phyloP scores from a whole-genome alignment of 495 filamentous ascomycete species.

The Tetracladium marchalianum region DNA sequence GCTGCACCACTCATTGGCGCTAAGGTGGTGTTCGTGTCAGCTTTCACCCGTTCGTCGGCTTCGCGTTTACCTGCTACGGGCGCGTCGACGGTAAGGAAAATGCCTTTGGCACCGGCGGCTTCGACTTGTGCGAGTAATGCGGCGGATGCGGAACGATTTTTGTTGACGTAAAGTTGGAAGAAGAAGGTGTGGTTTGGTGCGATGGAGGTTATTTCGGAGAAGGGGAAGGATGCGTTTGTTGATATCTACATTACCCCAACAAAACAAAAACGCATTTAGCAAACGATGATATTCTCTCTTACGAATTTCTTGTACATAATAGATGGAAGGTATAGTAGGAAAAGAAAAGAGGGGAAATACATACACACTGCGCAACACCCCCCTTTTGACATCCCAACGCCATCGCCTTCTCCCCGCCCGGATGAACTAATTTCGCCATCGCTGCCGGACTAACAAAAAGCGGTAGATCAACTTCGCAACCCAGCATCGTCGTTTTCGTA shows the following conservation, averaged over 20 bases:
- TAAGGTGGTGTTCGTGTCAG: constrained; percentile 39
- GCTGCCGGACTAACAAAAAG: constrained; percentile 62
- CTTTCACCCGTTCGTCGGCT: constrained; percentile 43
- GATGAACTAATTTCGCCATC: constrained; percentile 59
- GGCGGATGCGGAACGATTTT: constrained; percentile 55
- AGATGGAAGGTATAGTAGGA: not conserved
- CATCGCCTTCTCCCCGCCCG: constrained; percentile 57
- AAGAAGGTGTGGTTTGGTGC: constrained; percentile 38
- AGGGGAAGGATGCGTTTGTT: constrained; percentile 60
- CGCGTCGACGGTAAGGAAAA: constrained; percentile 61
- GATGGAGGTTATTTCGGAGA: constrained; percentile 43
- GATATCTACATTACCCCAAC: constrained; percentile 31
- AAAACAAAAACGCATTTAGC: no score
- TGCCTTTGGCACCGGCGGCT: constrained; percentile 51
- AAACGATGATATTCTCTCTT: not conserved
- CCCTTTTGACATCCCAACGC: constrained; percentile 43
- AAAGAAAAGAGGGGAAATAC: not conserved
- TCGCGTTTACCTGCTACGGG: constrained; percentile 55
- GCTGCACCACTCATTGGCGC: constrained; percentile 49
- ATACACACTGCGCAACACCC: constrained; percentile 29
- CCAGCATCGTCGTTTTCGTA: constrained; percentile 49
- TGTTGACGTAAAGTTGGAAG: constrained; percentile 79
- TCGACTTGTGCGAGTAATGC: constrained; percentile 47
- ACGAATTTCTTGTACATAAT: no score
- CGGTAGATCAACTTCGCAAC: constrained; percentile 43